These are phyloP conservation scores for Geotrichum citri-aurantii DNA, from an alignment of 1,139 yeast species.

Conservation along the genomic window DNA sequence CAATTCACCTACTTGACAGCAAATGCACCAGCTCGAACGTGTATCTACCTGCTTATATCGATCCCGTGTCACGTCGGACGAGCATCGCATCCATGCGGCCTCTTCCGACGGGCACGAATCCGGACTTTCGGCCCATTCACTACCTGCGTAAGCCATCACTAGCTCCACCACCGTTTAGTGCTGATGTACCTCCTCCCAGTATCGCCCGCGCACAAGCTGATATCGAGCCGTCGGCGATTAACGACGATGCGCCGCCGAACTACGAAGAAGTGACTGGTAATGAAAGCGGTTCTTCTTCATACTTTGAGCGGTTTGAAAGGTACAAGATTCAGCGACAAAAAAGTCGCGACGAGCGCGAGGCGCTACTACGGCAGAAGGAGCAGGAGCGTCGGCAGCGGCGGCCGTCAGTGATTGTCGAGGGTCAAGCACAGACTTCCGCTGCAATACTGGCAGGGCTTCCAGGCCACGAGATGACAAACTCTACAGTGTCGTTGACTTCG, in stretches of 20 bases:
- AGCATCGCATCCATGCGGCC: slow-evolving; percentile 13
- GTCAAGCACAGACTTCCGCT: background rate
- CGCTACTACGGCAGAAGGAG: background rate
- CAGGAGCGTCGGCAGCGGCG: background rate
- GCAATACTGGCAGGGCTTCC: background rate
- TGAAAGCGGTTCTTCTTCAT: slow-evolving; percentile 1
- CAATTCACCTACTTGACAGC: slow-evolving; percentile 65
- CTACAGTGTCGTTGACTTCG: background rate
- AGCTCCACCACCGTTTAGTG: slow-evolving; percentile 44
- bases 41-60: slow-evolving; percentile 38
- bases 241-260: slow-evolving; percentile 25
- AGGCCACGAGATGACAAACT: background rate
- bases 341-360: background rate
- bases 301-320: slow-evolving; percentile 5
- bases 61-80: slow-evolving; percentile 19
- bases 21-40: slow-evolving; percentile 37
- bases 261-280: slow-evolving; percentile 5
- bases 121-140: slow-evolving; percentile 36
- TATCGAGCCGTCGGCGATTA: slow-evolving; percentile 4
- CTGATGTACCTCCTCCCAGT: slow-evolving; percentile 38
- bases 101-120: background rate
- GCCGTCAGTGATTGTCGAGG: background rate
- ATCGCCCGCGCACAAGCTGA: slow-evolving; percentile 2
- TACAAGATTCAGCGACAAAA: slow-evolving; percentile 2
- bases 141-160: slow-evolving; percentile 40